phyloP scores from a whole-genome alignment of 768 basidiomycete genomes.

The Coprinellus micaceus region DNA sequence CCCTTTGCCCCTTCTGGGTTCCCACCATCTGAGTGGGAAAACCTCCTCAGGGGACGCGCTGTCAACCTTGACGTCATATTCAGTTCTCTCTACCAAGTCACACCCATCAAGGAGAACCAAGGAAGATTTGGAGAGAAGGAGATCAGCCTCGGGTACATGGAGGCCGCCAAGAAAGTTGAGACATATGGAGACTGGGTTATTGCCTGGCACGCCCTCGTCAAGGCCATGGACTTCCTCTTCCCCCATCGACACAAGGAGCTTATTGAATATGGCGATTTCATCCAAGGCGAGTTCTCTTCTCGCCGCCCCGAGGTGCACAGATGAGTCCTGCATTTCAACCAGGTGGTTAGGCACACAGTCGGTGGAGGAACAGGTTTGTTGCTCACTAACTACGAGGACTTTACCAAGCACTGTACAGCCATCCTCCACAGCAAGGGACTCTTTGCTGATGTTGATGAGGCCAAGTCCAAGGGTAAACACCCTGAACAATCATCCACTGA shows the following conservation, averaged over 20 bases:
- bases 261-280: constrained; percentile 21
- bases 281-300: constrained; percentile 21
- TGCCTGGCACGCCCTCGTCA: constrained; percentile 16
- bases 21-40: constrained; percentile 21
- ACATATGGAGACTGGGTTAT: constrained; percentile 20
- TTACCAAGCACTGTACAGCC: constrained; percentile 8
- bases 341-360: constrained; percentile 23
- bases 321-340: constrained; percentile 28
- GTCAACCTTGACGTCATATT: constrained; percentile 29
- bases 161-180: constrained; percentile 12
- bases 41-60: constrained; percentile 20
- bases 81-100: constrained; percentile 14
- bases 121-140: constrained; percentile 17
- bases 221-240: constrained; percentile 24
- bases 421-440: constrained; percentile 5
- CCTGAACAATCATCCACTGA: no score
- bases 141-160: constrained; percentile 8
- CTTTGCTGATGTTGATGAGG: background rate
- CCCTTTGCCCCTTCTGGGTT: constrained; percentile 11
- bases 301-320: constrained; percentile 6
- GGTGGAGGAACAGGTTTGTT: constrained; percentile 11
- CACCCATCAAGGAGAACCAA: constrained; percentile 7
- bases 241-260: constrained; percentile 25
- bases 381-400: constrained; percentile 19
- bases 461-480: no score